Evolutionary conservation across 306 rosid genomes (phyloP).

Genomic region (Sicyos baderoa): DNA sequence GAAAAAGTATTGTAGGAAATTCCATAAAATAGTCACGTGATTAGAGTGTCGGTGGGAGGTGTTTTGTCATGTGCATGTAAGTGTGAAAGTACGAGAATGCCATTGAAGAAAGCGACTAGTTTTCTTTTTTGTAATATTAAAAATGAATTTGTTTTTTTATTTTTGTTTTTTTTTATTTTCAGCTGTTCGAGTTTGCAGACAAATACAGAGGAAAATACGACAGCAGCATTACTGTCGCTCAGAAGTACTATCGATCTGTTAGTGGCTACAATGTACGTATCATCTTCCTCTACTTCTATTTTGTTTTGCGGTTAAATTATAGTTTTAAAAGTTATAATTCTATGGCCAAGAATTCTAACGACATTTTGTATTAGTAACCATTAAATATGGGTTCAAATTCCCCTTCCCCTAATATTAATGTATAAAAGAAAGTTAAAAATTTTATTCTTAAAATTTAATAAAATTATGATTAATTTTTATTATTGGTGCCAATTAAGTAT

Average conservation of each 20-base stretch:
- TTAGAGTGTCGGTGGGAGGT: slow-evolving; percentile 14
- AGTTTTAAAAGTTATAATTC: no score
- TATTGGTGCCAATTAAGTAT: no score
- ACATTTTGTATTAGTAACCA: no score
- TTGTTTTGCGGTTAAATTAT: no score
- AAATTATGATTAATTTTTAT: no score
- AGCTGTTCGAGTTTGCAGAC: slow-evolving; percentile 93
- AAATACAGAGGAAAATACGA: slow-evolving; percentile 98
- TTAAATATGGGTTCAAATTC: no score
- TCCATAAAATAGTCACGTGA: neutral
- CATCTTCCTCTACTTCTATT: neutral
- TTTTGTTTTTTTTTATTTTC: slow-evolving; percentile 11
- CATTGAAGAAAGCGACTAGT: neutral
- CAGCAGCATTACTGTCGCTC: slow-evolving; percentile 80
- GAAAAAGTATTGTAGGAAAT: neutral
- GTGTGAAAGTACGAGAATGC: neutral
- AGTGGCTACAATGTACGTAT: slow-evolving; percentile 86
- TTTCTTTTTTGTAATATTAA: neutral
- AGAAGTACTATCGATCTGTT: slow-evolving; percentile 73
- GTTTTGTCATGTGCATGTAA: neutral
- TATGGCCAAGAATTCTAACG: no score
- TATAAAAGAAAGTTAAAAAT: no score
- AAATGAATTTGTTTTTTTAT: neutral
- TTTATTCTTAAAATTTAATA: no score
- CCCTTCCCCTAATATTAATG: no score